Evolutionary conservation across 1,139 yeast genomes (phyloP), one percentile per base, ranked within the genome.

Genomic region (Barnettozyma hawaiiensis): DNA sequence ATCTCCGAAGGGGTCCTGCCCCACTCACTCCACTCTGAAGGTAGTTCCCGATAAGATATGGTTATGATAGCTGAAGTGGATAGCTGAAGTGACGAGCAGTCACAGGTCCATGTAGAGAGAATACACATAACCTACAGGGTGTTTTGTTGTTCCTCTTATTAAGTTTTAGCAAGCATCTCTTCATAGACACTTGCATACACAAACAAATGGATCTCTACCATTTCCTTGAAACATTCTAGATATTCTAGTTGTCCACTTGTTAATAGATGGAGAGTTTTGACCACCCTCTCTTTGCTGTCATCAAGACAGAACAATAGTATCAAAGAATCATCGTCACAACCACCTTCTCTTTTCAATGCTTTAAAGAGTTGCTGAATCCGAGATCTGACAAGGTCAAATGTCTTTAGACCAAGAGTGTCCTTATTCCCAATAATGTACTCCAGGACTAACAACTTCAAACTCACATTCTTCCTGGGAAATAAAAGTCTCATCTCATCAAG

Each of bases 401-500:
- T 31, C 29, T 22, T 35, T n/a, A 43, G 12, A 8, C 21, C 8
- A 3, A 20, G 31, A n/a, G 1, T 7, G 5, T 14, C 12, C 27
- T 22, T 31, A n/a, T 37, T 26, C 12, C n/a, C 31, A n/a, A 31
- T 31, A 12, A 38, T 22, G 22, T 34, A 21, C 19, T 40, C 44
- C 15, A 43, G 15, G 3, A 43, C 5, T 3, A 27, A 22, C 11
- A 35, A 19, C 19, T 26, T 35, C 18, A 16, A 11, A 14, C 28
- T 23, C 7, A 40, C 36, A 11, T 23, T 26, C 35, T 42, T 44
- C 11, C 15, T 27, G 9, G 44, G 40, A 5, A 44, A 21, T 16
- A 16, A 29, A 9, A 38, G 11, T 12, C 16, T 16, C 12, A 48
- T 20, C 22, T 48, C 50, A 7, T 40, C 36, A 7, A 40, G 20